phyloP scores from a whole-genome alignment of 1,139 yeast species.

The Protomyces arabidopsidicola region DNA sequence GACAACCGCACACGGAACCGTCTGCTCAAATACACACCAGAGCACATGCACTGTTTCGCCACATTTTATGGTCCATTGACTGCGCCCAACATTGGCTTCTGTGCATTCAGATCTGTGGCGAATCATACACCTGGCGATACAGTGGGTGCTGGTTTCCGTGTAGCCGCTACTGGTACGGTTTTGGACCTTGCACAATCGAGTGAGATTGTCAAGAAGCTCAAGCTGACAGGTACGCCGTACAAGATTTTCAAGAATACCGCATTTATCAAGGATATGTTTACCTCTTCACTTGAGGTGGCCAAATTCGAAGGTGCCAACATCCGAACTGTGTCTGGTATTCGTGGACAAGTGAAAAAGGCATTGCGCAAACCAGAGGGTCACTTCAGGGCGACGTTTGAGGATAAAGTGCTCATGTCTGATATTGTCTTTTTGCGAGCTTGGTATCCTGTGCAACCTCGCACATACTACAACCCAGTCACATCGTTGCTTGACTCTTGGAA shows the following conservation, averaged over 20 bases:
- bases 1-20: conserved; percentile 97
- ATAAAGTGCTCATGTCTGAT: conserved; percentile 66
- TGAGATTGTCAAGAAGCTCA: conserved; percentile 92
- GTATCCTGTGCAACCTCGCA: conserved; percentile 89
- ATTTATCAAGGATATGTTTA: conserved; percentile 93
- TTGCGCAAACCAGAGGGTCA: conserved; percentile 93
- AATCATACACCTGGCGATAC: conserved; percentile 37
- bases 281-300: conserved; percentile 87
- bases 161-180: conserved; percentile 96
- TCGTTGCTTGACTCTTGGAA: conserved; percentile 86
- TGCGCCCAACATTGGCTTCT: conserved; percentile 95
- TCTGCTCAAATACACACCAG: conserved; percentile 97
- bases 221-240: conserved; percentile 89
- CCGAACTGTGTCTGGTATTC: conserved; percentile 90
- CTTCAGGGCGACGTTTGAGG: conserved; percentile 97
- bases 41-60: conserved; percentile 94
- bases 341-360: conserved; percentile 97
- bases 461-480: conserved; percentile 93
- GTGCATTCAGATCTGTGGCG: conserved; percentile 88
- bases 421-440: conserved; percentile 87
- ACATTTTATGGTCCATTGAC: conserved; percentile 96
- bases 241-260: conserved; percentile 95
- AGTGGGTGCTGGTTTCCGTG: conserved; percentile 83
- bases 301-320: conserved; percentile 97
- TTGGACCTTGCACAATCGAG: conserved; percentile 84